phyloP scores from a whole-genome alignment of 78 protist species.

The Dictyostelium purpureum region DNA sequence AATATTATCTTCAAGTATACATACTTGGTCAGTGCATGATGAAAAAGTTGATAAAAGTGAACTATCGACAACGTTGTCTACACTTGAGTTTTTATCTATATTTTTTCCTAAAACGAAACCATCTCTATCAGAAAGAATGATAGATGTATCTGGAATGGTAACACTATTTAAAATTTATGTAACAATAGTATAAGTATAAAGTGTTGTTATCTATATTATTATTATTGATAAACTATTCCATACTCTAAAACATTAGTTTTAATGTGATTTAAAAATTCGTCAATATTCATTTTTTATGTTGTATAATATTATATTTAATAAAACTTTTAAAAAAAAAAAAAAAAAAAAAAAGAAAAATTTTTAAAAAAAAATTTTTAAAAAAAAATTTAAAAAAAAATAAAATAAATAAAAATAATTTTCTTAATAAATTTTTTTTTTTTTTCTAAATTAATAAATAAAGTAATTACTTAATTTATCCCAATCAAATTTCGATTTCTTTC shows the following conservation, averaged over 20 bases:
- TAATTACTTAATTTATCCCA: too few species aligned
- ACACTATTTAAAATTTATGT: neutral
- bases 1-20: neutral
- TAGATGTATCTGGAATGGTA: constrained; percentile 30
- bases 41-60: constrained; percentile 66
- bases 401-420: too few species aligned
- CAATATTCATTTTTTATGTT: too few species aligned
- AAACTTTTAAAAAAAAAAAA: too few species aligned
- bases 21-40: constrained; percentile 59
- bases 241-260: neutral
- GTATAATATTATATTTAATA: too few species aligned
- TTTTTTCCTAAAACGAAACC: constrained; percentile 65
- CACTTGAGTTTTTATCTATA: constrained; percentile 16
- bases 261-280: neutral
- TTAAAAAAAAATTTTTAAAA: too few species aligned
- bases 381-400: too few species aligned
- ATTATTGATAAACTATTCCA: neutral
- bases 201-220: neutral
- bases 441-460: too few species aligned
- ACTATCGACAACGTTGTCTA: constrained; percentile 50
- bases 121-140: constrained; percentile 71
- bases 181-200: neutral
- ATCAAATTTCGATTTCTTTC: too few species aligned
- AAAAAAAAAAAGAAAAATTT: too few species aligned
- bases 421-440: too few species aligned